Evolutionary conservation across 2,329 filamentous ascomycete species (phyloP).

Genomic region (Colletotrichum tamarilloi): DNA sequence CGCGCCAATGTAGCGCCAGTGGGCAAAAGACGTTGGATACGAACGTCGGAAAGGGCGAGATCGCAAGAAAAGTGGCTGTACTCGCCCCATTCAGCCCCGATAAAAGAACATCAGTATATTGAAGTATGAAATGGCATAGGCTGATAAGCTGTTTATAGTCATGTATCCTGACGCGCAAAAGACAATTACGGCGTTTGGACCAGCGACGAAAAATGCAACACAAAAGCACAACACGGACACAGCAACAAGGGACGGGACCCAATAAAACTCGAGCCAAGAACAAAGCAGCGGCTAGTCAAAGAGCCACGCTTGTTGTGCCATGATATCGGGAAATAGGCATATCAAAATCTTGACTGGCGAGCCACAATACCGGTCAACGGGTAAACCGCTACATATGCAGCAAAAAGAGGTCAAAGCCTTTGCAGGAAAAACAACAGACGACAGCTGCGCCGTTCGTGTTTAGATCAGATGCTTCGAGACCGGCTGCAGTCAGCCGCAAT

Average conservation of each 20-base stretch:
- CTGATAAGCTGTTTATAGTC: neutral
- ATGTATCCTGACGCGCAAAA: neutral
- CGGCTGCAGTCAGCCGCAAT: neutral
- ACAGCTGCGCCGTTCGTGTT: constrained; percentile 6
- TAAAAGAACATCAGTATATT: neutral
- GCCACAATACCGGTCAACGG: neutral
- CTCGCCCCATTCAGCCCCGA: neutral
- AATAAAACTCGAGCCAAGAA: neutral
- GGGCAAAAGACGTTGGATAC: neutral
- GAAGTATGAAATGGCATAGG: neutral
- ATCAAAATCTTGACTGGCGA: neutral
- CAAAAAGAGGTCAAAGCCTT: neutral
- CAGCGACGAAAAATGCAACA: neutral
- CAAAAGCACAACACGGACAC: neutral
- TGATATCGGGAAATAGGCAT: neutral
- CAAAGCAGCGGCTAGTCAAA: constrained; percentile 9
- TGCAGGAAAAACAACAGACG: constrained; percentile 20
- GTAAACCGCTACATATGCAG: neutral
- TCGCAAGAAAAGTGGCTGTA: neutral
- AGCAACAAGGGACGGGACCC: neutral
- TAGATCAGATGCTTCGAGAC: constrained; percentile 15
- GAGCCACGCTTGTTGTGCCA: neutral
- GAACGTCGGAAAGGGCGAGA: neutral
- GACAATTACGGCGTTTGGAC: neutral
- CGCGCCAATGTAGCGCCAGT: neutral